Conservation (phyloP, 2,329 filamentous ascomycete species). For the Ophiocordyceps australis region DNA sequence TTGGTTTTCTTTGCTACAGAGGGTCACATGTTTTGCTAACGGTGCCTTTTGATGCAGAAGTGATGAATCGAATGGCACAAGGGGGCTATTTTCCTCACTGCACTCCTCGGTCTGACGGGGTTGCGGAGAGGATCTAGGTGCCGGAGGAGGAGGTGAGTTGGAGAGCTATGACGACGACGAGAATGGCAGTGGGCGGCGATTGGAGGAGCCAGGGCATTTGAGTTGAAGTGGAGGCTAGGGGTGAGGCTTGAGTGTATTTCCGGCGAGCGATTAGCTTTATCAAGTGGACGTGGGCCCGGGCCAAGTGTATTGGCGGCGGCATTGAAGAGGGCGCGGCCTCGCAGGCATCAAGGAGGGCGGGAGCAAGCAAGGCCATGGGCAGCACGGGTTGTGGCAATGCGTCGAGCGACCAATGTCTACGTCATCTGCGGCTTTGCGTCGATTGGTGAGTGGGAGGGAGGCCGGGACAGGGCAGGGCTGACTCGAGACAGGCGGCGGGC, state of each 20-base stretch:
- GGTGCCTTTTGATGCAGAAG: no score
- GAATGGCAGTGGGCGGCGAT: background rate
- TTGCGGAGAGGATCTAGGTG: slow-evolving; percentile 33
- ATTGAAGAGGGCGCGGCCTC: background rate
- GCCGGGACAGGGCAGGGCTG: no score
- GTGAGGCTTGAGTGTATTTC: no score
- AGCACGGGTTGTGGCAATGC: slow-evolving; percentile 12
- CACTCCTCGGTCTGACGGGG: slow-evolving; percentile 25
- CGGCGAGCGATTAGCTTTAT: no score
- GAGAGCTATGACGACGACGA: no score
- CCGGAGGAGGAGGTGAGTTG: no score
- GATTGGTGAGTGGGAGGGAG: background rate
- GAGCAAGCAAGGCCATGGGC: no score
- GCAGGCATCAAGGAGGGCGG: no score
- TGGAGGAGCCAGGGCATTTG: background rate
- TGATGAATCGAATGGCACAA: slow-evolving; percentile 4
- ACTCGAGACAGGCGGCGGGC: slow-evolving; percentile 34
- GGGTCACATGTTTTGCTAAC: no score
- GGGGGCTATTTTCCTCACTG: slow-evolving; percentile 31
- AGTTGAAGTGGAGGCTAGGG: background rate
- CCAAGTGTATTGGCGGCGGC: no score
- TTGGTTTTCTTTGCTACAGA: no score
- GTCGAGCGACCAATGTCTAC: slow-evolving; percentile 32
- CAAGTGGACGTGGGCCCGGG: no score
- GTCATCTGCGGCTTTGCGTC: slow-evolving; percentile 41